Conservation (phyloP, 1,284 basidiomycete genomes). For the Malassezia brasiliensis region DNA sequence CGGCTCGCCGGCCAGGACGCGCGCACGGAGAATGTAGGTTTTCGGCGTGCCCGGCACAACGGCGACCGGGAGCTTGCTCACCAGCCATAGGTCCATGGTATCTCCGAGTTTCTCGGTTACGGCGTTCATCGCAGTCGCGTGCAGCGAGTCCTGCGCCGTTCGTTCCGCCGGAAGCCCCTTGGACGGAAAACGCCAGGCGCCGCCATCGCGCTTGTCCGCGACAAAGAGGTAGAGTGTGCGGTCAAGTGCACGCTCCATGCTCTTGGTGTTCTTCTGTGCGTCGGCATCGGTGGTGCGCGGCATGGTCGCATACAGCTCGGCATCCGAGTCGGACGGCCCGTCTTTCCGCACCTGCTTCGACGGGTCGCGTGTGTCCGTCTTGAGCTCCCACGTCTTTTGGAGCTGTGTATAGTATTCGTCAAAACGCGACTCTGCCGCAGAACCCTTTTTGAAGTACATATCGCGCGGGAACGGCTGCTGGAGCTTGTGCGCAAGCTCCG, state of each 20-base stretch:
- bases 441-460: constrained; percentile 92
- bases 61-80: constrained; percentile 38
- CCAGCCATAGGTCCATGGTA: constrained; percentile 43
- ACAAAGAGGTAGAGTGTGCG: constrained; percentile 78
- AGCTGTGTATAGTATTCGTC: constrained; percentile 52
- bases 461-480: constrained; percentile 79
- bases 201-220: constrained; percentile 42
- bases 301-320: constrained; percentile 56
- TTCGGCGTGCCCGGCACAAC: constrained; percentile 15
- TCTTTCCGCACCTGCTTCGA: not conserved
- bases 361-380: constrained; percentile 1
- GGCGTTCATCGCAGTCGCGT: constrained; percentile 21
- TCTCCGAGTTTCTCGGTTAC: constrained; percentile 27
- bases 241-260: constrained; percentile 69
- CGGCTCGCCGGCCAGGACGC: constrained; percentile 34
- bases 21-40: constrained; percentile 38
- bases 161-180: constrained; percentile 19
- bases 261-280: constrained; percentile 57
- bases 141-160: constrained; percentile 6
- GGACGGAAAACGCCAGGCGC: constrained; percentile 25
- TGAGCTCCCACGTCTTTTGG: constrained; percentile 30
- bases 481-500: constrained; percentile 68
- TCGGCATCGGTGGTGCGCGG: constrained; percentile 57
- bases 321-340: constrained; percentile 39
- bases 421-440: constrained; percentile 73